These are phyloP conservation scores for Penicillium samsonianum DNA, from an alignment of 495 filamentous ascomycete genomes.

Conservation along the genomic window DNA sequence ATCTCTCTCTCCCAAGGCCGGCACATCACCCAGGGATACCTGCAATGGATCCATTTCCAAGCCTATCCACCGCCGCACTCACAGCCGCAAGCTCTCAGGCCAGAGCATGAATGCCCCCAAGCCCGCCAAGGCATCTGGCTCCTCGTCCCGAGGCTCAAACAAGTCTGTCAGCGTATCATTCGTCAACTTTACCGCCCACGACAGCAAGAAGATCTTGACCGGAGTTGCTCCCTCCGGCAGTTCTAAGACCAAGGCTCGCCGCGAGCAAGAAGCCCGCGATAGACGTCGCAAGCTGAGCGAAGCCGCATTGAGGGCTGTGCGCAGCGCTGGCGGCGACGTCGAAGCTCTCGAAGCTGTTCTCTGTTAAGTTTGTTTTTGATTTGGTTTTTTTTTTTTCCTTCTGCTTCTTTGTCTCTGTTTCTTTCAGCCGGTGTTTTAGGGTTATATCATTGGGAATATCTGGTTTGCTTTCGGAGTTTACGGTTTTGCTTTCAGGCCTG, in stretches of 20 bases:
- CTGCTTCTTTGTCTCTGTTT: constrained; percentile 13
- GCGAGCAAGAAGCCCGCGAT: constrained; percentile 85
- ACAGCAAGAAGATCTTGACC: constrained; percentile 77
- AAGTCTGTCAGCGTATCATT: constrained; percentile 64
- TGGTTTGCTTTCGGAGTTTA: constrained; percentile 32
- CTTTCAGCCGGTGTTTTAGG: constrained; percentile 27
- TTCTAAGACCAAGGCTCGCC: constrained; percentile 87
- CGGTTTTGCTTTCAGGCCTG: constrained; percentile 12
- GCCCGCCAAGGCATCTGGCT: constrained; percentile 32
- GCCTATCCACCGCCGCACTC: constrained; percentile 32
- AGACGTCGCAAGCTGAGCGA: constrained; percentile 72
- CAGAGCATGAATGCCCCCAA: constrained; percentile 41
- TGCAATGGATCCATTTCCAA: constrained; percentile 24
- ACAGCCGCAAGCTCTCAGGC: constrained; percentile 41
- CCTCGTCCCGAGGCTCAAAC: constrained; percentile 36
- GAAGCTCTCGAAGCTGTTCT: constrained; percentile 53
- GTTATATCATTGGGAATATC: constrained; percentile 30
- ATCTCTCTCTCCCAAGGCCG: constrained; percentile 42
- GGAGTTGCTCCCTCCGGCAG: constrained; percentile 90
- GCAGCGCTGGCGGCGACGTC: constrained; percentile 78
- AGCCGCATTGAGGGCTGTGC: constrained; percentile 69
- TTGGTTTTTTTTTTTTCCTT: constrained; percentile 13
- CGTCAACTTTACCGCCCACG: constrained; percentile 87
- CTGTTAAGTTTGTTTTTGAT: constrained; percentile 25
- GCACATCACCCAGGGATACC: constrained; percentile 30